phyloP scores from a whole-genome alignment of 352 stramenopile species.

The Phytopythium kandeliae region DNA sequence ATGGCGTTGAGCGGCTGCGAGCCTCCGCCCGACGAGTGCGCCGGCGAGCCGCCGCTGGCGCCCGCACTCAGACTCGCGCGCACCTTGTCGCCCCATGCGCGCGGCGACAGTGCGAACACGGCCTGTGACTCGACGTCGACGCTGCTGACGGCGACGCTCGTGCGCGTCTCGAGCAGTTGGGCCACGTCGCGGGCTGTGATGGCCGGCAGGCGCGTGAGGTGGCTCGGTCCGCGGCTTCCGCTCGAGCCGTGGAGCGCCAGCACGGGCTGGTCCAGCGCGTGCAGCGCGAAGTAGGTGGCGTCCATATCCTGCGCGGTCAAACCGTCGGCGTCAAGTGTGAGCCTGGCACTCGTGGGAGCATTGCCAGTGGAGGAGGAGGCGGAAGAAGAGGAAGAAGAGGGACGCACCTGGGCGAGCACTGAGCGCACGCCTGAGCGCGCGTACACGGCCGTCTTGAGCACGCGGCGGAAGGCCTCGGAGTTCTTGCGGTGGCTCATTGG shows the following conservation, averaged over 20 bases:
- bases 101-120: slow-evolving; percentile 23
- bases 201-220: slow-evolving; percentile 17
- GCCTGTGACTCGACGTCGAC: slow-evolving; percentile 36
- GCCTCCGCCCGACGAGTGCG: background rate
- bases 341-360: too few relatives aligned
- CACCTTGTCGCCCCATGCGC: slow-evolving; percentile 15
- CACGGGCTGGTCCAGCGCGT: slow-evolving; percentile 39
- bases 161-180: slow-evolving; percentile 20
- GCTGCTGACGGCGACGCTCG: slow-evolving; percentile 23
- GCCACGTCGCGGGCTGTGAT: slow-evolving; percentile 23
- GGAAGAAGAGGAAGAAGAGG: background rate
- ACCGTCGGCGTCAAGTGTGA: too few relatives aligned
- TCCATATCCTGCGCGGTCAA: slow-evolving; percentile 18
- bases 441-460: slow-evolving; percentile 40
- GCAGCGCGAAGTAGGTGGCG: slow-evolving; percentile 32
- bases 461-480: slow-evolving; percentile 36
- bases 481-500: slow-evolving; percentile 34
- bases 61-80: background rate
- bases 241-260: slow-evolving; percentile 33
- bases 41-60: background rate
- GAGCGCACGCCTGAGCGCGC: slow-evolving; percentile 43
- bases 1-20: slow-evolving; percentile 35
- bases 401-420: slow-evolving; percentile 20
- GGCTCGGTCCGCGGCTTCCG: slow-evolving; percentile 14
- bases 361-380: background rate